Evolutionary conservation across 345 rosid genomes (phyloP), one percentile per base, ranked within the genome.

Genomic region (Toxicodendron radicans): DNA sequence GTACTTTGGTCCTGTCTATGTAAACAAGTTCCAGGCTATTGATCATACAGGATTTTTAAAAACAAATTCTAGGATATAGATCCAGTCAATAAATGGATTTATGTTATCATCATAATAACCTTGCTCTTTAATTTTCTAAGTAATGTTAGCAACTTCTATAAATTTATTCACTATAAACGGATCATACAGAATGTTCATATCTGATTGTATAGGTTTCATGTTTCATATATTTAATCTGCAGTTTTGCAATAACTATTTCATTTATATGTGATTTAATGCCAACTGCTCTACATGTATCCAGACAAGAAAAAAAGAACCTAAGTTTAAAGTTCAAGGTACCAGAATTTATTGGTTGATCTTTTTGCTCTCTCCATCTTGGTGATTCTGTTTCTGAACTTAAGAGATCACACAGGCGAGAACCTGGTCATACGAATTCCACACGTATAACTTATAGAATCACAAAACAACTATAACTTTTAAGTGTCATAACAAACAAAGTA

Each of bases 341-440:
- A 6, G 89, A 33, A 73, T 78, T 56, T 51, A 3, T 51, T 14
- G 18, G 80, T 14, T 64, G 69, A 72, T 87, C 89, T 59, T 69
- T 78, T 33, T 14, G 60, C 52, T 45, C 67, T 33, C 67, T 35
- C 81, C 84, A 79, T 67, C 60, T 58, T 5, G 88, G 79, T 68
- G 78, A 72, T 73, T 85, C 93, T 27, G 78, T 73, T 73, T 85
- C 93, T 27, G 79, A 69, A 69, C 66, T 73, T 68, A 89, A 74
- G 73, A 89, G 90, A 78, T 94, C 93, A 56, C 76, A 84, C 32
- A 90, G 87, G 79, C 89, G 78, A 66, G 85, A 78, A 51, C 80
- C 82, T 4, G 91, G 58, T 75, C 86, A 90, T 85, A 72, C 18
- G 66, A 64, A 46, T 75, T 58, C 32, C 64, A 74, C 45, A 73